phyloP scores from a whole-genome alignment of 257 asterid genomes.

The Henckelia pumila region DNA sequence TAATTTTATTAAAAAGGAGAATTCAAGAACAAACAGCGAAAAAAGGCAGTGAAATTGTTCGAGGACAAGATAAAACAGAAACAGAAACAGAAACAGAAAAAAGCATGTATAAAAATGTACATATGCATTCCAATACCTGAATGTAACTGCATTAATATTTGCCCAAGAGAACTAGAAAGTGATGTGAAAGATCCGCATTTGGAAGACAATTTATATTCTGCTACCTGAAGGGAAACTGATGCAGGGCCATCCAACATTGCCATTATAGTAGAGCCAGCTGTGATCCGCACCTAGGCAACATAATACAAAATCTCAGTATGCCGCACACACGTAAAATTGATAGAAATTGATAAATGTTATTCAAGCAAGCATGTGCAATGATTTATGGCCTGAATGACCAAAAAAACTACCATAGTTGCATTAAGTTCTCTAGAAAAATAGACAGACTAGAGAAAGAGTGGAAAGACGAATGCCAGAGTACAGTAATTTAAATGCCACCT shows the following conservation, averaged over 20 bases:
- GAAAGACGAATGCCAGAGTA: slow-evolving; percentile 19
- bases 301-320: slow-evolving; percentile 17
- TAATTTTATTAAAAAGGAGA: slow-evolving; percentile 17
- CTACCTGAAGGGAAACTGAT: slow-evolving; percentile 86
- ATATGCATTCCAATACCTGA: slow-evolving; percentile 51
- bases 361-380: slow-evolving; percentile 4
- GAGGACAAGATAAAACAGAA: slow-evolving; percentile 3
- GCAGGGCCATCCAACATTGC: slow-evolving; percentile 88
- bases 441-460: slow-evolving; percentile 8
- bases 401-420: slow-evolving; percentile 3
- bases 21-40: not conserved
- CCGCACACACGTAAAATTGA: slow-evolving; percentile 1
- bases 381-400: slow-evolving; percentile 20
- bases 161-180: slow-evolving; percentile 92
- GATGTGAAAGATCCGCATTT: slow-evolving; percentile 85
- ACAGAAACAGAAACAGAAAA: slow-evolving; percentile 8
- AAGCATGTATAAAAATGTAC: not conserved
- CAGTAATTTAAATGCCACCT: slow-evolving; percentile 48
- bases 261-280: slow-evolving; percentile 75
- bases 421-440: slow-evolving; percentile 16
- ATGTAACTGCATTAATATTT: slow-evolving; percentile 87
- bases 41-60: slow-evolving; percentile 13
- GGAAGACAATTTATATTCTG: slow-evolving; percentile 66
- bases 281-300: slow-evolving; percentile 68
- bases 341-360: slow-evolving; percentile 8